Evolutionary conservation across 495 filamentous ascomycete genomes (phyloP).

Genomic region (Penicillium tannophilum): DNA sequence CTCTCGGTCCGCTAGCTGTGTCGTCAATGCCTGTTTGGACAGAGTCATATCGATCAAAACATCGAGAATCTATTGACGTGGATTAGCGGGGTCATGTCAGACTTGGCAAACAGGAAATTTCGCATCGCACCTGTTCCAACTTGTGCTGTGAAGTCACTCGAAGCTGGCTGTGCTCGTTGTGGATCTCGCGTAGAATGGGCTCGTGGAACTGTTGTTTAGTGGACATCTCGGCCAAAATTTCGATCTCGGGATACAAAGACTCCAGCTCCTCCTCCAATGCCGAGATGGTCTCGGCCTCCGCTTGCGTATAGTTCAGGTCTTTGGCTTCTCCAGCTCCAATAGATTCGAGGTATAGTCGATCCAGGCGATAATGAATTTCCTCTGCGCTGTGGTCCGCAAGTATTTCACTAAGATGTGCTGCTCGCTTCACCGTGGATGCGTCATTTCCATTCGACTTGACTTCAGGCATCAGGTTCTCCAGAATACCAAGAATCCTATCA

Average conservation of each 20-base stretch:
- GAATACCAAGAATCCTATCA: constrained; percentile 33
- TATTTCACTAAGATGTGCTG: constrained; percentile 27
- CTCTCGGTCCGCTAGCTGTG: constrained; percentile 35
- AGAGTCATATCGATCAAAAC: constrained; percentile 40
- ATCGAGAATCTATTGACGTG: constrained; percentile 30
- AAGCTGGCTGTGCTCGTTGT: constrained; percentile 35
- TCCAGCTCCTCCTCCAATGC: constrained; percentile 60
- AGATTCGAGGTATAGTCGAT: constrained; percentile 45
- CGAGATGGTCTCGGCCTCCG: constrained; percentile 24
- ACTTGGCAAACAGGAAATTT: not conserved
- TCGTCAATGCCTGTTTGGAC: constrained; percentile 33
- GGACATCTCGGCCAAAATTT: constrained; percentile 63
- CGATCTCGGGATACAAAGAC: constrained; percentile 63
- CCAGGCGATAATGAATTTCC: constrained; percentile 48
- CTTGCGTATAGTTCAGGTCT: not conserved
- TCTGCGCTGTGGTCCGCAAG: constrained; percentile 38
- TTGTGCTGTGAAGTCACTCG: constrained; percentile 35
- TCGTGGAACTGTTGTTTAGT: constrained; percentile 60
- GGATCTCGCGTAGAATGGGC: constrained; percentile 52
- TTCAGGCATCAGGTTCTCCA: constrained; percentile 34
- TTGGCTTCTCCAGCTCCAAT: constrained; percentile 16
- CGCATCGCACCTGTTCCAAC: constrained; percentile 36
- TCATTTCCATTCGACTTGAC: constrained; percentile 34
- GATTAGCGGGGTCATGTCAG: constrained; percentile 10
- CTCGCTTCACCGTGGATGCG: constrained; percentile 32